Evolutionary conservation across 306 rosid species (phyloP), one percentile per base, ranked within the genome.

Genomic region (Mucuna pruriens): DNA sequence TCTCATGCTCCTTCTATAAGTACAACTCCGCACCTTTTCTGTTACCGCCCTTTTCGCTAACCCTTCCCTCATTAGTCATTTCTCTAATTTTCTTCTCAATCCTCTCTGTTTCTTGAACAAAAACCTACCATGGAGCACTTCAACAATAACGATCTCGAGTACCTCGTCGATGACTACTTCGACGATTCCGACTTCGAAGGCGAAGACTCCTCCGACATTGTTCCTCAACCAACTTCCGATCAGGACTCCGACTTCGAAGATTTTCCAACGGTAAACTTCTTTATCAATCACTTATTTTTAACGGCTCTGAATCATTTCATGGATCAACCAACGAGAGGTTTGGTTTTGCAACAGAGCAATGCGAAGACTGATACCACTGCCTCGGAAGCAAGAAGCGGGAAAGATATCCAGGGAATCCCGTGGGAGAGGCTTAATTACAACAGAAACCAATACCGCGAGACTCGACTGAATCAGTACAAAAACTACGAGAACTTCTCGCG

Each of bases 331-430:
- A 4, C 75, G 39, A 31, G 51, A 11, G 22, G 33, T 72, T 34
- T 20, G 33, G 20, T 48, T 54, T 48, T 54, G 75, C 64, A 15
- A 58, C 89, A 92, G 97, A 81, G 86, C 63, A 87, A 82, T 57
- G 82, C 78, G 33, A 92, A 89, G 85, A 89, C 89, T 26, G 98
- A 95, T 62, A 95, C 98, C 20, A 84, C 97, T 5, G 94, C 98
- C 70, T 38, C 74, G 69, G 97, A 92, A 66, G 95, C 94, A 6
- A 75, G 95, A 80, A 88, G 89, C n/a, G 97, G 98, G 73, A 91
- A 91, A 73, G 98, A 95, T 67, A 89, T 95, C 7, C 98, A 94
- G 67, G 98, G 98, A 52, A 92, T 94, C 70, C 97, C 95, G 1
- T 94, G 98, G 98, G 94, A 94, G 87, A 92, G 89, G 90, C 96